Evolutionary conservation across 1,284 basidiomycete genomes (phyloP).

Genomic region (Cutaneotrichosporon sp.): DNA sequence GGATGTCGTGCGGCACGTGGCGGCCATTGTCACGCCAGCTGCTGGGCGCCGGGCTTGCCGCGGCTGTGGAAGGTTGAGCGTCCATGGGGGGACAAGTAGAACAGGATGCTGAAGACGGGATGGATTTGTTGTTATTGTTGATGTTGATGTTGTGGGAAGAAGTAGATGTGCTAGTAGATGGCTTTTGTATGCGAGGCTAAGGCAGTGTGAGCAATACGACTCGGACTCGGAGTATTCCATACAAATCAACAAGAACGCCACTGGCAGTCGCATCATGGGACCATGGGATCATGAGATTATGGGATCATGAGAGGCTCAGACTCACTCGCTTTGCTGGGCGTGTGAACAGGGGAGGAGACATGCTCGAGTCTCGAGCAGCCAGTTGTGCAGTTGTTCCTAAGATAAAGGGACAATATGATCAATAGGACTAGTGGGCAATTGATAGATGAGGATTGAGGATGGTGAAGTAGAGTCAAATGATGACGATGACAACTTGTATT

Average conservation of each 20-base stretch:
- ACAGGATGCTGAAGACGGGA: background rate
- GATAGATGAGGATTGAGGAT: background rate
- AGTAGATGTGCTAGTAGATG: background rate
- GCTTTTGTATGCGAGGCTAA: background rate
- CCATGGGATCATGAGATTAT: too few species aligned
- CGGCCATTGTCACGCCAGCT: background rate
- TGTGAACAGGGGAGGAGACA: background rate
- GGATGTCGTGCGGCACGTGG: constrained; percentile 6
- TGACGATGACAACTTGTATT: too few species aligned
- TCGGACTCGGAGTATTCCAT: background rate
- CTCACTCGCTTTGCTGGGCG: background rate
- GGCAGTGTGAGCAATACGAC: background rate
- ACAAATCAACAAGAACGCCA: too few species aligned
- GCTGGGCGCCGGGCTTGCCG: background rate
- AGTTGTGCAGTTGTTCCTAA: background rate
- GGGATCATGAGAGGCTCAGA: background rate
- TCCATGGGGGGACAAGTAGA: background rate
- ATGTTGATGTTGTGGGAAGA: background rate
- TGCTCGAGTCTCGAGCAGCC: background rate
- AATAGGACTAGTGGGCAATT: background rate
- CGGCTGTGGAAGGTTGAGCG: background rate
- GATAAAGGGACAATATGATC: too few species aligned
- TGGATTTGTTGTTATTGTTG: background rate
- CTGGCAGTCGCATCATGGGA: too few species aligned
- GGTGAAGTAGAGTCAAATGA: background rate